These are phyloP conservation scores for Hypoxylon sp. DNA, from an alignment of 2,329 filamentous ascomycete genomes.

Conservation along the genomic window DNA sequence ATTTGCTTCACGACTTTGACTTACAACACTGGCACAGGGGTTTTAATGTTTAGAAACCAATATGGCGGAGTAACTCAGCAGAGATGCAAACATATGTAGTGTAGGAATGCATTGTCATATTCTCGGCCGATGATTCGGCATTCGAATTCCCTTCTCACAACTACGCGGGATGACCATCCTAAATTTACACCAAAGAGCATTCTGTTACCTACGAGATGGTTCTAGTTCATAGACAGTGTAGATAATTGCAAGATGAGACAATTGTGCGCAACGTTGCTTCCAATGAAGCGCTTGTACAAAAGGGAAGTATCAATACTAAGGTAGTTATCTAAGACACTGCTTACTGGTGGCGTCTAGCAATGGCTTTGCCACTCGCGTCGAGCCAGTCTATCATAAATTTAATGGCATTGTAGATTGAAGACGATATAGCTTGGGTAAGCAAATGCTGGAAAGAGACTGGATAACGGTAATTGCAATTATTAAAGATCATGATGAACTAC, in stretches of 20 bases:
- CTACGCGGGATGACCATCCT: background rate
- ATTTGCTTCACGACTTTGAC: constrained; percentile 57
- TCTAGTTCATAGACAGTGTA: background rate
- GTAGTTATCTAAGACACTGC: too few species aligned
- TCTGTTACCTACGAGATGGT: background rate
- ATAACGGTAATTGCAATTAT: background rate
- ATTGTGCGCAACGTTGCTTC: too few species aligned
- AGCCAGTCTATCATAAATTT: background rate
- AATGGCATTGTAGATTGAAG: background rate
- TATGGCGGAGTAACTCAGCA: background rate
- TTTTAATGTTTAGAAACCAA: background rate
- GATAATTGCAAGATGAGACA: too few species aligned
- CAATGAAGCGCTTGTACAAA: too few species aligned
- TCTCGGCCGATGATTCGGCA: background rate
- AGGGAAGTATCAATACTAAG: too few species aligned
- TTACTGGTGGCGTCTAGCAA: background rate
- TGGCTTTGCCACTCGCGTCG: background rate
- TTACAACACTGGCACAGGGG: constrained; percentile 3
- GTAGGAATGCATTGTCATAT: background rate
- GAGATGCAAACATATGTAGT: background rate
- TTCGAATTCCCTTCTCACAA: background rate
- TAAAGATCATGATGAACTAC: background rate
- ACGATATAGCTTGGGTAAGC: background rate
- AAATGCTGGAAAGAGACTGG: background rate
- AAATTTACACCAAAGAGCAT: background rate